A percentile compares a stretch with the other conserved stretches of the same genome.
phyloP scores from a whole-genome alignment of 2,329 filamentous ascomycete genomes.

The Nothopassalora personata region DNA sequence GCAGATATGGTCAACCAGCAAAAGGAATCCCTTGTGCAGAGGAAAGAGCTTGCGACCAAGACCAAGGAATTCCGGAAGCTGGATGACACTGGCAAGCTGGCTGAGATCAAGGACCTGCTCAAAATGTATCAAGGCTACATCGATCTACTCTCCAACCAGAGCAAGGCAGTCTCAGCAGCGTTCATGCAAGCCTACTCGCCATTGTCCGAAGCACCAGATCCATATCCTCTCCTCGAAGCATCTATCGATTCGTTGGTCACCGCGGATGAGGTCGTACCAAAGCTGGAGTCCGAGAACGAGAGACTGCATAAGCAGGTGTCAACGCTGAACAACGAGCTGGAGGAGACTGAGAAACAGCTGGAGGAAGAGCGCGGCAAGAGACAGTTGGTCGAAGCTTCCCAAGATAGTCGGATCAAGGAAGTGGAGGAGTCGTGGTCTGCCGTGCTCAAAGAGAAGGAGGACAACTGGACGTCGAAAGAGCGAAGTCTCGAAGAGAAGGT shows the following conservation, averaged over 20 bases:
- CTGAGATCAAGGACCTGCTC: slow-evolving; percentile 81
- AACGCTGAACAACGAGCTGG: slow-evolving; percentile 71
- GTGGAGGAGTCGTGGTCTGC: slow-evolving; percentile 86
- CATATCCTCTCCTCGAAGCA: slow-evolving; percentile 91
- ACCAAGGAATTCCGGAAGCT: slow-evolving; percentile 96
- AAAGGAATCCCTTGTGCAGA: slow-evolving; percentile 87
- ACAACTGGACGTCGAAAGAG: slow-evolving; percentile 95
- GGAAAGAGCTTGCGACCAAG: slow-evolving; percentile 97
- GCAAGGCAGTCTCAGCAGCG: slow-evolving; percentile 85
- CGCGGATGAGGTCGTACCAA: slow-evolving; percentile 87
- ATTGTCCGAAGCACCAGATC: slow-evolving; percentile 90
- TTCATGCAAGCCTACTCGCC: slow-evolving; percentile 92
- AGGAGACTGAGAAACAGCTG: slow-evolving; percentile 74
- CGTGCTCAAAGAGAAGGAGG: slow-evolving; percentile 85
- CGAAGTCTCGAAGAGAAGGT: slow-evolving; percentile 86
- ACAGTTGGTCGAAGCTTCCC: slow-evolving; percentile 67
- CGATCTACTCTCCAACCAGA: slow-evolving; percentile 91
- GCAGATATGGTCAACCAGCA: slow-evolving; percentile 92
- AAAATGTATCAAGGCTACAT: slow-evolving; percentile 95
- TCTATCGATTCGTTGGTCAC: slow-evolving; percentile 90
- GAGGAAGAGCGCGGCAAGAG: slow-evolving; percentile 69
- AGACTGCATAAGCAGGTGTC: slow-evolving; percentile 75
- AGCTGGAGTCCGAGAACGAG: slow-evolving; percentile 80
- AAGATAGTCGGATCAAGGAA: slow-evolving; percentile 79
- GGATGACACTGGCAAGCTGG: slow-evolving; percentile 79